phyloP scores from a whole-genome alignment of 2,329 filamentous ascomycete species.

The Bimuria novae-zelandiae region DNA sequence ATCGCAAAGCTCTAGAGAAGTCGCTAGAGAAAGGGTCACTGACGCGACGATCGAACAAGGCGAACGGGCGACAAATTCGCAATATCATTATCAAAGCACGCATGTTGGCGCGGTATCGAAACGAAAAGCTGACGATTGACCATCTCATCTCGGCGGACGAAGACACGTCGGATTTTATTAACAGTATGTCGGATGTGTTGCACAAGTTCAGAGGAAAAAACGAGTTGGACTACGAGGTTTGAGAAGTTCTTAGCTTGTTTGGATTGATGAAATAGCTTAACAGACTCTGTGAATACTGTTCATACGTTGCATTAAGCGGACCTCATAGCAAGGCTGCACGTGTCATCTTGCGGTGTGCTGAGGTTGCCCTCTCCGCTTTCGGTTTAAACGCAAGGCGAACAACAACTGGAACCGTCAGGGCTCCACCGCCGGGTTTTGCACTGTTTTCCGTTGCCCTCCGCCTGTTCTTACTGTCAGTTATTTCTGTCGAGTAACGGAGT shows the following conservation, averaged over 20 bases:
- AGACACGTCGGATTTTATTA: background rate
- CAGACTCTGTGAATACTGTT: no score
- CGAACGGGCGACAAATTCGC: conserved; percentile 3
- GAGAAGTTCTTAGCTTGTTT: no score
- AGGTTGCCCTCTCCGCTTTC: background rate
- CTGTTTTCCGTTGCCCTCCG: no score
- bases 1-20: background rate
- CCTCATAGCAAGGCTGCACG: no score
- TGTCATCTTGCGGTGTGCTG: no score
- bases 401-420: no score
- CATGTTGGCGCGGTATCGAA: background rate
- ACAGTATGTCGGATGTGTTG: background rate
- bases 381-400: background rate
- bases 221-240: background rate
- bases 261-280: background rate
- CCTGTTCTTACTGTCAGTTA: no score
- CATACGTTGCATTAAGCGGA: no score
- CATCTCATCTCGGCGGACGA: background rate
- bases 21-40: background rate
- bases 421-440: no score
- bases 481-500: no score
- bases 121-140: background rate
- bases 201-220: conserved; percentile 1
- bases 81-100: background rate
- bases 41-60: background rate